phyloP scores from a whole-genome alignment of 2,329 filamentous ascomycete species.

The Colletotrichum noveboracense region DNA sequence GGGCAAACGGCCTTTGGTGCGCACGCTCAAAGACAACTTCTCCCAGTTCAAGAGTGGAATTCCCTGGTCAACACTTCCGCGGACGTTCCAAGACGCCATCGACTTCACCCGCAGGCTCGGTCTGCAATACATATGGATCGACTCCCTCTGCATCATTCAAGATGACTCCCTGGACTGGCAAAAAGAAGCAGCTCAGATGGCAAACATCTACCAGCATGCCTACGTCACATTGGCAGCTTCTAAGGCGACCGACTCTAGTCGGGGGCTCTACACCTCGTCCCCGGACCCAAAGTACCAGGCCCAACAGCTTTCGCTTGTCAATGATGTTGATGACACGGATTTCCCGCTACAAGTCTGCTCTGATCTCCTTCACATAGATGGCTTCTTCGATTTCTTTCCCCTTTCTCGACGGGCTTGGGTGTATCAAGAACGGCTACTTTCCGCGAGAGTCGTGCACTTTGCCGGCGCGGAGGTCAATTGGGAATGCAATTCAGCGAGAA shows the following conservation, averaged over 20 bases:
- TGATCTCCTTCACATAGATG: neutral
- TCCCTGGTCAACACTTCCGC: neutral
- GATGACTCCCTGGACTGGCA: conserved; percentile 22
- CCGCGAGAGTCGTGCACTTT: neutral
- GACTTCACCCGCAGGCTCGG: conserved; percentile 16
- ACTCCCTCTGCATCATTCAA: conserved; percentile 28
- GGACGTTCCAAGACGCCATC: conserved; percentile 25
- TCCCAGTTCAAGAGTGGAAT: neutral
- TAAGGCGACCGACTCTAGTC: neutral
- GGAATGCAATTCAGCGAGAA: neutral
- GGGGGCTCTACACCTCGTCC: neutral
- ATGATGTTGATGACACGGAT: neutral
- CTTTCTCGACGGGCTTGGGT: neutral
- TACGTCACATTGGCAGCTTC: neutral
- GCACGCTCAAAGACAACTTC: neutral
- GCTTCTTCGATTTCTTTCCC: neutral
- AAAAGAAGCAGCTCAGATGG: conserved; percentile 12
- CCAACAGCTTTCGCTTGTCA: neutral
- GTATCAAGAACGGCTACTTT: neutral
- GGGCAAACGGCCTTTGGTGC: neutral
- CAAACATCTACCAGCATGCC: conserved; percentile 21
- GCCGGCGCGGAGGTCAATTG: neutral
- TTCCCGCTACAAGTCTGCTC: neutral
- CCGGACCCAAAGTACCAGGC: neutral
- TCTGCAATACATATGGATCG: conserved; percentile 26